Evolutionary conservation across 495 filamentous ascomycete genomes (phyloP).

Genomic region (Penicillium subrubescens): DNA sequence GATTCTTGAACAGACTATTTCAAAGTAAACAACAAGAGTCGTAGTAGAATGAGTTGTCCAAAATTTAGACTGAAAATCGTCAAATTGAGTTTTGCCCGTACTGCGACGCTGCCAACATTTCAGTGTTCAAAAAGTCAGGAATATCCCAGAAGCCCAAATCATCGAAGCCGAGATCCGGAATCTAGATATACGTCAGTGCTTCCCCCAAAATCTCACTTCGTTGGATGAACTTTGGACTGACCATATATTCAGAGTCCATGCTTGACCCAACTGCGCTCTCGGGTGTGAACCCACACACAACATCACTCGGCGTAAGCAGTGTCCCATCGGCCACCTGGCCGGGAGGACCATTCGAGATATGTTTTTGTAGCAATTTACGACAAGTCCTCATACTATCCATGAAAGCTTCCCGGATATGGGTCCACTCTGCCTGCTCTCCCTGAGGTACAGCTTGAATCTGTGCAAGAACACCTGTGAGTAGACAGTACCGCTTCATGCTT

Average conservation of each 20-base stretch:
- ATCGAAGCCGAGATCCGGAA: constrained; percentile 14
- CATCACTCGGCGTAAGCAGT: not conserved
- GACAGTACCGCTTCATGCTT: constrained; percentile 28
- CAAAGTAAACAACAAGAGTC: not conserved
- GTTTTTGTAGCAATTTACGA: constrained; percentile 11
- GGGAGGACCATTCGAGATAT: constrained; percentile 8
- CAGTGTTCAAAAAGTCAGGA: not conserved
- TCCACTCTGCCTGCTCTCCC: constrained; percentile 9
- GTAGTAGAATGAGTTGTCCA: not conserved
- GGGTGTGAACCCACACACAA: constrained; percentile 17
- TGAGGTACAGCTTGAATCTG: constrained; percentile 13
- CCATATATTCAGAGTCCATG: constrained; percentile 19
- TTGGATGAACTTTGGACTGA: not conserved
- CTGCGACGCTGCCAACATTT: not conserved
- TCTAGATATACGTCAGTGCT: constrained; percentile 7
- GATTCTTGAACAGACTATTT: not conserved
- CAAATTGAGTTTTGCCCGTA: not conserved
- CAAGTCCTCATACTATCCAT: constrained; percentile 16
- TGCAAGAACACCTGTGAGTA: constrained; percentile 19
- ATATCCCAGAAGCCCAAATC: constrained; percentile 24
- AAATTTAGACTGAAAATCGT: no score
- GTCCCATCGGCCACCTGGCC: not conserved
- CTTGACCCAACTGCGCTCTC: constrained; percentile 20
- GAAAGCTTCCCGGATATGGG: constrained; percentile 14
- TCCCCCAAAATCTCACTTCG: not conserved